These are phyloP conservation scores for Peterozyma xylosa DNA, from an alignment of 805 yeast species.

Conservation along the genomic window DNA sequence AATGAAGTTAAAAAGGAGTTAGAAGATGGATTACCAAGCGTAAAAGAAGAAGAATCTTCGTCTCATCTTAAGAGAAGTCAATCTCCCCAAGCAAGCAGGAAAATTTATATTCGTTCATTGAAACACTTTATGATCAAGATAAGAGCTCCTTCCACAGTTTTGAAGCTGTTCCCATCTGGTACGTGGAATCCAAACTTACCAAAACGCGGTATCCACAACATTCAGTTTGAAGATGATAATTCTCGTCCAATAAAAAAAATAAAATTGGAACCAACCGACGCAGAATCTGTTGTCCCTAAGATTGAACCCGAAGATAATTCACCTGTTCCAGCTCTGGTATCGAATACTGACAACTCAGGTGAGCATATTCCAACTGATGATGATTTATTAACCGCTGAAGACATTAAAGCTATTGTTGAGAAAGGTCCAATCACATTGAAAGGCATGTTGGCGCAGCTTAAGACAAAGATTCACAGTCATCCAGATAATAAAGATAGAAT, in stretches of 20 bases:
- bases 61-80: constrained; percentile 11
- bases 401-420: constrained; percentile 57
- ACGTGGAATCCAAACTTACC: constrained; percentile 72
- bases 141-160: constrained; percentile 53
- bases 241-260: constrained; percentile 23
- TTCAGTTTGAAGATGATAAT: constrained; percentile 10
- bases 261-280: constrained; percentile 14
- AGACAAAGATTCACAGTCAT: constrained; percentile 54
- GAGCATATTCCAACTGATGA: constrained; percentile 10
- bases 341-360: constrained; percentile 1
- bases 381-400: constrained; percentile 56
- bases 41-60: constrained; percentile 5
- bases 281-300: background rate
- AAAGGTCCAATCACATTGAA: constrained; percentile 43
- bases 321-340: constrained; percentile 9
- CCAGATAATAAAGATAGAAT: constrained; percentile 57
- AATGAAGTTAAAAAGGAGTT: constrained; percentile 28
- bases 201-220: constrained; percentile 25
- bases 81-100: constrained; percentile 19
- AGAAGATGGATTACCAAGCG: constrained; percentile 15
- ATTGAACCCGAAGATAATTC: constrained; percentile 2
- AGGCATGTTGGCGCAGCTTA: constrained; percentile 54
- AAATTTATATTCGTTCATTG: constrained; percentile 35
- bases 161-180: constrained; percentile 66
- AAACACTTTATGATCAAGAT: constrained; percentile 48